Base-by-base conservation (phyloP, 1,284 basidiomycete genomes). In the Ganoderma resinaceum region DNA sequence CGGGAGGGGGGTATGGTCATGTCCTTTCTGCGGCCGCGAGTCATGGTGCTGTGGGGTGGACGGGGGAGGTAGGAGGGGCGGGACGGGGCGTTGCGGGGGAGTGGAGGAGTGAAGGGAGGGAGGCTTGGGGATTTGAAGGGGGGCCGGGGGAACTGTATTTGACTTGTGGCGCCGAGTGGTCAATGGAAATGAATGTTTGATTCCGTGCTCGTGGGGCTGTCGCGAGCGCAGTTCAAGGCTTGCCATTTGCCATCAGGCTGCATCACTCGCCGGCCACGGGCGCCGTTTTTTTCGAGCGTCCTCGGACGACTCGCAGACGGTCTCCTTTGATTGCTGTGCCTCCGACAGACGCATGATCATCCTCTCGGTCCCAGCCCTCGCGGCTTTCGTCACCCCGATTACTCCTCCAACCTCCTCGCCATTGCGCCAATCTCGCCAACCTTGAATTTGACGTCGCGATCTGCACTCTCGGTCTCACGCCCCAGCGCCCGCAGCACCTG, bases 21-120 rank as follows among this genome's bases (percentile, higher is more conserved):
- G 78, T 91, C 88, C 78, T 89, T 90, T 79, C 88, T 86, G 72
- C 89, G 85, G 58, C 89, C 89, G 78, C 89, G 82, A 66, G 88
- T 86, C 89, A 91, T 90, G 58, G 63, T 63, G 33, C 12, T 35
- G 31, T 52, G 38, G 60, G 55, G 58, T 57, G 49, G 46, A 31
- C 4, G 49, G 46, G 31, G 20, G 14, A 9, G 42, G 43, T 35
- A 46, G 58, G 40, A 16, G 59, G 14, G 38, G 59, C 33, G 42
- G 52, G 61, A 37, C 12, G 52, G 35, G 31, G 61, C 38, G 29
- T 14, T 66, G 23, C 40, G 35, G 37, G 37, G 63, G 53, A n/a
- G 14, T 63, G 29, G 42, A 40, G 42, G 53, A 11, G 43, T 20
- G 33, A 40, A 43, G 69, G 71, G 53, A 61, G 49, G 46, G 40